Evolutionary conservation across 805 yeast genomes (phyloP), one percentile per base, ranked within the genome.

Genomic region (Yueomyces sinensis): DNA sequence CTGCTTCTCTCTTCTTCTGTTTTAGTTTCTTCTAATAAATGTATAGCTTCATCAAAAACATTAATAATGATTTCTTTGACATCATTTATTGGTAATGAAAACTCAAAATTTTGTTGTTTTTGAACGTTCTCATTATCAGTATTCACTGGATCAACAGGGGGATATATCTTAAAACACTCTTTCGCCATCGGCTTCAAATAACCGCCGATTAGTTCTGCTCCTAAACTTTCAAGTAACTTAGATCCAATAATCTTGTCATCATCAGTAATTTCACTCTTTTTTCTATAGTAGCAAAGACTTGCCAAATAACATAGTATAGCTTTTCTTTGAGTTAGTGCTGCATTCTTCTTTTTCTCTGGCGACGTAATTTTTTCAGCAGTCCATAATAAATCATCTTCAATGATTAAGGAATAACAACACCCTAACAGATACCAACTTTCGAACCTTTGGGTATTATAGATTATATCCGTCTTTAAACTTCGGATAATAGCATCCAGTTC

Each of bases 301-400:
- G 80, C 78, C 17, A 76, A 50, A 44, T 78, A 84, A 40, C 94
- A 77, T 3, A 84, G 44, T 2, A 89, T 54, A 0, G 94, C 66
- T 45, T 69, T 77, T 38, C 79, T 66, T 52, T 84, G 95, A 3
- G 71, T 49, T 5, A 66, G 56, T 0, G 86, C 83, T 0, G 84
- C 78, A 0, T 58, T 52, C 3, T 58, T 58, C 46, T 78, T 78
- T 40, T 75, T 66, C 5, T 80, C 91, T 0, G 64, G 49, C 0
- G 70, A 63, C 34, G 76, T 76, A 27, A 84, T 57, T 47, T 81
- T 81, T 46, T 87, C 95, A 0, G 94, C 76, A 1, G 89, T 81
- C 93, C 95, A 84, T n/a, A 82, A 74, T 37, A 91, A 57, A 42
- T 83, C 95, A 52, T 86, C 95, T 43, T 89, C 96, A 0, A 80